Evolutionary conservation across 257 asterid species (phyloP), one percentile per base, ranked within the genome.

Genomic region (Henckelia pumila): DNA sequence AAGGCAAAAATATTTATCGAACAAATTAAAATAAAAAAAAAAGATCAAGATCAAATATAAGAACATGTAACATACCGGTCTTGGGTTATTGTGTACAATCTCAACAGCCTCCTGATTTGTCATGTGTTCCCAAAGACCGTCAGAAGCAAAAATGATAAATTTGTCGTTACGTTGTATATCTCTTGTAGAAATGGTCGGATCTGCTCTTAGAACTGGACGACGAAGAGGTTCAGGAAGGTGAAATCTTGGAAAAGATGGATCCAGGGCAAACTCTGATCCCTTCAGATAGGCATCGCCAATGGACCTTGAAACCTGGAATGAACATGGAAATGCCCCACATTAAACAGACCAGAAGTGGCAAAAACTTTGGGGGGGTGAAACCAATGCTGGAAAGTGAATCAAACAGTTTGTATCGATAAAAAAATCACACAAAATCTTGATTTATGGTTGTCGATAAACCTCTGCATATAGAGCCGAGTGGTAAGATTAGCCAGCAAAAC

Each of bases 231-330:
- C 92, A 6, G 81, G 47, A 33, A 91, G 86, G 73, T 88, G 92
- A 72, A 78, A 88, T 72, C 82, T 59, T 10, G 89, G 83, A 61
- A 76, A 78, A 32, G 78, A 59, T 5, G 88, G 77, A 73, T 76
- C 94, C 14, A 86, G 85, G 67, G 83, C 69, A 49, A 84, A 87
- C 76, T 84, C 96, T 2, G 88, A 87, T 77, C 75, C 79, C 77
- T 92, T 92, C 79, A 92, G 80, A 80, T 85, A 92, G n/a, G 92
- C 95, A 75, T 92, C 96, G 2, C 98, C 96, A 35, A 92, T 84
- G 28, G 98, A 85, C 78, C 98, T 87, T 9, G 96, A 82, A 23
- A 88, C 94, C 98, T 90, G 77, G 40, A 68, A 59, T 10, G 37
- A 29, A 67, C 69, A 73, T 24, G 52, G 11, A 69, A 22, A 56